These are phyloP conservation scores for Suaeda aralocaspica DNA, from an alignment of 148 eudicot genomes.

Conservation along the genomic window DNA sequence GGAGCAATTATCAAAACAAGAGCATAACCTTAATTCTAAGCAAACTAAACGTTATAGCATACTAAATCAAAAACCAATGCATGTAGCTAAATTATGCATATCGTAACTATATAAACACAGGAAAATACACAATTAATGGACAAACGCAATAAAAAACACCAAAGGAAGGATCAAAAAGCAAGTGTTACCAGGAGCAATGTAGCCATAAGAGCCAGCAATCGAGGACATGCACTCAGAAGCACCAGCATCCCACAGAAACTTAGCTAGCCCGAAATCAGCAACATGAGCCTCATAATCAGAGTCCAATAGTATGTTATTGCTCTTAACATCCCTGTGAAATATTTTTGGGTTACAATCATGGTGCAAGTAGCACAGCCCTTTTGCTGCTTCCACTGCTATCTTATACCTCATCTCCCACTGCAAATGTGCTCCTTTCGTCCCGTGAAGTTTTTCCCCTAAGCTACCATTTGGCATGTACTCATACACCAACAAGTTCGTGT, in stretches of 20 bases:
- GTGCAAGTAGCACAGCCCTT: constrained; percentile 83
- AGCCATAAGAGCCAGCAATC: constrained; percentile 88
- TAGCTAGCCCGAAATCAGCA: constrained; percentile 95
- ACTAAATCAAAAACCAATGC: neutral
- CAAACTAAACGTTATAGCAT: neutral
- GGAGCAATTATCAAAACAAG: no score
- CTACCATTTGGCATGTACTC: constrained; percentile 96
- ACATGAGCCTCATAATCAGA: constrained; percentile 85
- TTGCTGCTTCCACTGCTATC: constrained; percentile 84
- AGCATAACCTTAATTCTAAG: no score
- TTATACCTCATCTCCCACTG: constrained; percentile 82
- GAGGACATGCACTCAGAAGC: constrained; percentile 85
- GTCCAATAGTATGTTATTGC: constrained; percentile 81
- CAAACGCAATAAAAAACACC: neutral
- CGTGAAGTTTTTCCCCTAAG: constrained; percentile 83
- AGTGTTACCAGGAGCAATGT: constrained; percentile 84
- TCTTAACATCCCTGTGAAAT: constrained; percentile 84
- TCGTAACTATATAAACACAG: neutral
- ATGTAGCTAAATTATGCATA: neutral
- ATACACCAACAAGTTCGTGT: constrained; percentile 65
- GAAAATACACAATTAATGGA: neutral
- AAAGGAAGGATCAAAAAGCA: no score
- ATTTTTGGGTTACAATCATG: constrained; percentile 81
- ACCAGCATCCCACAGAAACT: constrained; percentile 56
- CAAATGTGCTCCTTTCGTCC: constrained; percentile 70